phyloP scores from a whole-genome alignment of 2,329 filamentous ascomycete species.

The Clarireedia paspali region DNA sequence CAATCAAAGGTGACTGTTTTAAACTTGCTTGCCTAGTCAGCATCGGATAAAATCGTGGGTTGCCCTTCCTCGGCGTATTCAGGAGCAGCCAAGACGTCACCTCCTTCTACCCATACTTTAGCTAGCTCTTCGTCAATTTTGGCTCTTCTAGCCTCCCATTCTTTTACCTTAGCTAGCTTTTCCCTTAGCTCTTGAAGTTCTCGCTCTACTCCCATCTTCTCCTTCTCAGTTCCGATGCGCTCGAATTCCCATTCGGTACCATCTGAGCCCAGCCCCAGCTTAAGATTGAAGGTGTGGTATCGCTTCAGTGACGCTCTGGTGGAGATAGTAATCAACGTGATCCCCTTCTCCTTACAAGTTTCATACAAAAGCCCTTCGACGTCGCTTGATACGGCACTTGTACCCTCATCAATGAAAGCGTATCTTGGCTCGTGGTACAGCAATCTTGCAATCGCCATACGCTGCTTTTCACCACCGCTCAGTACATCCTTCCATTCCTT shows the following conservation, averaged over 20 bases:
- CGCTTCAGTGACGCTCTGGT: conserved; percentile 91
- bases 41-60: not conserved
- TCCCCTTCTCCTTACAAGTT: conserved; percentile 83
- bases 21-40: not conserved
- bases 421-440: conserved; percentile 94
- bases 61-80: not conserved
- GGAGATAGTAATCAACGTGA: conserved; percentile 92
- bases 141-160: conserved; percentile 69
- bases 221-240: conserved; percentile 84
- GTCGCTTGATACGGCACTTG: conserved; percentile 86
- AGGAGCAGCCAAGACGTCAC: conserved; percentile 15
- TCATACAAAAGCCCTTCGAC: conserved; percentile 94
- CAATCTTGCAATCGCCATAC: conserved; percentile 82
- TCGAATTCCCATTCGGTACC: conserved; percentile 91
- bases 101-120: conserved; percentile 30
- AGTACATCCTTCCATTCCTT: conserved; percentile 99
- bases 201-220: conserved; percentile 89
- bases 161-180: conserved; percentile 70
- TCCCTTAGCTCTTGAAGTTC: conserved; percentile 81
- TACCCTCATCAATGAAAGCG: conserved; percentile 92
- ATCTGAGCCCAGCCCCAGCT: conserved; percentile 69
- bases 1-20: not conserved
- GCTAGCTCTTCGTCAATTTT: conserved; percentile 79
- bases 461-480: conserved; percentile 95
- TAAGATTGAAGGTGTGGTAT: conserved; percentile 88